Evolutionary conservation across 2,329 filamentous ascomycete species (phyloP).

Genomic region (Lecanosticta acicola): DNA sequence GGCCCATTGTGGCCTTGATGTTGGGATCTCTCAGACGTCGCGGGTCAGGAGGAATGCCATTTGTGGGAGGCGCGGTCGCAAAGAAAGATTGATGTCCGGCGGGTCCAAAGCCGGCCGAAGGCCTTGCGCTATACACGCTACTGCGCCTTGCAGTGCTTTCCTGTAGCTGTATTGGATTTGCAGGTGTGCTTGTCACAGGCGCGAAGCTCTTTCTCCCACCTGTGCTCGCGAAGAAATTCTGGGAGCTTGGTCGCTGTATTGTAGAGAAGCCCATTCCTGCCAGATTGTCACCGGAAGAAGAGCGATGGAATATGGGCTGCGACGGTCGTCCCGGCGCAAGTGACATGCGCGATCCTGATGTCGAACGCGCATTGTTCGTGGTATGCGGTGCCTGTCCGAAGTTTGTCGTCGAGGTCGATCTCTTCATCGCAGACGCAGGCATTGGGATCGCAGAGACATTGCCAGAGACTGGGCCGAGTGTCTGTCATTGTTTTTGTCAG

Average conservation of each 20-base stretch:
- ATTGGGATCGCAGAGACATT: conserved; percentile 77
- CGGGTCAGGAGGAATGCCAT: conserved; percentile 79
- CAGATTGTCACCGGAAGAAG: conserved; percentile 74
- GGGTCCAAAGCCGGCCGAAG: conserved; percentile 58
- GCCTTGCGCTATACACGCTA: conserved; percentile 55
- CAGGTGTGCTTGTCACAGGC: conserved; percentile 50
- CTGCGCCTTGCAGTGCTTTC: conserved; percentile 63
- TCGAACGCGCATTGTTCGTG: conserved; percentile 69
- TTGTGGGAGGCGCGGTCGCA: conserved; percentile 73
- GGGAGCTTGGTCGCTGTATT: conserved; percentile 76
- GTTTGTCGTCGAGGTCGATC: conserved; percentile 71
- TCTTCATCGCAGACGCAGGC: conserved; percentile 89
- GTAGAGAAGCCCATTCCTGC: conserved; percentile 78
- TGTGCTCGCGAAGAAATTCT: conserved; percentile 55
- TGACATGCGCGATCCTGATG: conserved; percentile 78
- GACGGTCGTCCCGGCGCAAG: conserved; percentile 77
- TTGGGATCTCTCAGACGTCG: conserved; percentile 75
- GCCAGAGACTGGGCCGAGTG: conserved; percentile 75
- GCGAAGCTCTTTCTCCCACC: conserved; percentile 67
- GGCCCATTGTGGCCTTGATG: conserved; percentile 75
- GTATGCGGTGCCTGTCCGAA: conserved; percentile 59
- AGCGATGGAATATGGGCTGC: conserved; percentile 80
- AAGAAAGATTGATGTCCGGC: conserved; percentile 86
- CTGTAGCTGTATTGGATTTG: conserved; percentile 38
- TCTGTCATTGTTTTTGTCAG: conserved; percentile 48